Conservation (phyloP, 1,284 basidiomycete genomes). For the Cutaneotrichosporon sp. region DNA sequence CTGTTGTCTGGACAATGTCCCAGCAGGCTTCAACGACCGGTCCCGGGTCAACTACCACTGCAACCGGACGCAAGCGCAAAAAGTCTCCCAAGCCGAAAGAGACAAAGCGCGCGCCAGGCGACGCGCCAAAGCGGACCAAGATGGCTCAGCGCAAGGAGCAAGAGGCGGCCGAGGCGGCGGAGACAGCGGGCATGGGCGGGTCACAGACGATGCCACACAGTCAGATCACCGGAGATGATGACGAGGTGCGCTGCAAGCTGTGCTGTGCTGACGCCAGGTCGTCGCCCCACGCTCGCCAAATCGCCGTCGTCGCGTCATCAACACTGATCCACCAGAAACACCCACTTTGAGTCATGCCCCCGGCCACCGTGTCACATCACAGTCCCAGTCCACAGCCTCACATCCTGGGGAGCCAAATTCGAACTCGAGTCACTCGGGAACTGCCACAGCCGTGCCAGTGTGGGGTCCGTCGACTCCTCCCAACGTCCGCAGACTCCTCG, state of each 20-base stretch:
- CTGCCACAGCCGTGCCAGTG: neutral
- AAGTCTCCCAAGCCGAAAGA: conserved; percentile 9
- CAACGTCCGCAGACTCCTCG: neutral
- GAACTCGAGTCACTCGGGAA: neutral
- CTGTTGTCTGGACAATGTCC: neutral
- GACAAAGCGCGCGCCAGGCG: neutral
- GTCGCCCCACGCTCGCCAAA: neutral
- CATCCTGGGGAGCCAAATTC: neutral
- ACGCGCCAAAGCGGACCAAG: conserved; percentile 1
- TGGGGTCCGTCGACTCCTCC: neutral
- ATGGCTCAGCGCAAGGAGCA: conserved; percentile 5
- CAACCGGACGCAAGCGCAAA: conserved; percentile 2
- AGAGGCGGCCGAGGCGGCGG: neutral
- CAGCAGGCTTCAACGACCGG: neutral
- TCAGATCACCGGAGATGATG: neutral
- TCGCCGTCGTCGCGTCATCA: conserved; percentile 1
- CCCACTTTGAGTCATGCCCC: neutral
- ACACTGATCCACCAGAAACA: neutral
- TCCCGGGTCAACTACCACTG: neutral
- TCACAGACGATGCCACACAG: neutral
- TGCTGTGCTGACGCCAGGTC: neutral
- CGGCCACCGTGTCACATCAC: neutral
- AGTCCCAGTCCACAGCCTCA: neutral
- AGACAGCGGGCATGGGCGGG: neutral
- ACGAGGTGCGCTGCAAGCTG: neutral